Base-by-base conservation (phyloP, 257 asterid species). In the Solanum appendiculatum region DNA sequence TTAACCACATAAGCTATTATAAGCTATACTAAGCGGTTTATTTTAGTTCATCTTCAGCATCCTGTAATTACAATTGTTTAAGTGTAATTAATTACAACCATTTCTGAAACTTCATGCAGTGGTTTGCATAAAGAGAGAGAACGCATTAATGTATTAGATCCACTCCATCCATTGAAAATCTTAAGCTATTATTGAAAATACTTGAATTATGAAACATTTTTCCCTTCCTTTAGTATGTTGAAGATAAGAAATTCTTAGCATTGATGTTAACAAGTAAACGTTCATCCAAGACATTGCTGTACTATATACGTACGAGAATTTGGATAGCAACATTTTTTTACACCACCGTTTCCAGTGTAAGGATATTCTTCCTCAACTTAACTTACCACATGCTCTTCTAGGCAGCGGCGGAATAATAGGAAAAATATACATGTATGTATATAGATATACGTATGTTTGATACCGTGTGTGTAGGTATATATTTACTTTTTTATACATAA, bases 51-150 rank as follows among this genome's bases (percentile, higher is more conserved):
- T n/a, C n/a, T n/a, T n/a, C n/a, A n/a, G n/a, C n/a, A n/a, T n/a
- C n/a, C n/a, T n/a, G n/a, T n/a, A n/a, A n/a, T n/a, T n/a, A 64
- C 14, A 25, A 64, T n/a, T 25, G 86, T 90, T 89, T 21, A 51
- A 70, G 40, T 34, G 54, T 81, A 82, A 84, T 37, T 37, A 54
- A 20, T 82, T 39, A 25, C 72, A 75, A 87, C 33, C 82, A n/a
- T n/a, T n/a, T n/a, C n/a, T n/a, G n/a, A n/a, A n/a, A n/a, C n/a
- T n/a, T n/a, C n/a, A n/a, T n/a, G n/a, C n/a, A n/a, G n/a, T n/a
- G 54, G 54, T 46, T 46, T 12, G 54, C 54, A 46, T 46, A 13
- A 46, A 54, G 25, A 16, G n/a, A 54, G 63, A 54, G 18, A 20
- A 54, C 18, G 63, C 25, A 54, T 54, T 54, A n/a, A n/a, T n/a